Percentiles rank a stretch among this genome's conserved stretches.
Evolutionary conservation across 352 stramenopile species (phyloP).

Genomic region (Pythium guiyangense): DNA sequence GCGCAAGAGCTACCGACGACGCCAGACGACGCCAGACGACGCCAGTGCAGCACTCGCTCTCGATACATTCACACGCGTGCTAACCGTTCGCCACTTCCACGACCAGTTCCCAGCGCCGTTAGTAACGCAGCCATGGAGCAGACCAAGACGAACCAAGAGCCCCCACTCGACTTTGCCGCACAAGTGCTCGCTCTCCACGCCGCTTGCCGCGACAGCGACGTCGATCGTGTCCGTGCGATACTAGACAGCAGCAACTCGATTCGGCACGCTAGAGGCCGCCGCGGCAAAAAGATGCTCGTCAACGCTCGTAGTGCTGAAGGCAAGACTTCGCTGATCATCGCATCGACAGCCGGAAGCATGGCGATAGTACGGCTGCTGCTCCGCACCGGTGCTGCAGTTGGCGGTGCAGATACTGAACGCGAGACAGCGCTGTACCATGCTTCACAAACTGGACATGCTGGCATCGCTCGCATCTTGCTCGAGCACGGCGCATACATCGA

Average conservation of each 20-base stretch:
- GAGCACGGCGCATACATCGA: neutral
- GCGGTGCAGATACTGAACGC: neutral
- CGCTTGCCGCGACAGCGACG: neutral
- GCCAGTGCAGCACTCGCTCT: too few relatives aligned
- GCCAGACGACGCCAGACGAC: too few relatives aligned
- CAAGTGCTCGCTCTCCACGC: neutral
- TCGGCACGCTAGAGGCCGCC: neutral
- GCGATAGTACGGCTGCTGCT: neutral
- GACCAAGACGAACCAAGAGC: too few relatives aligned
- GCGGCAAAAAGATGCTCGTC: neutral
- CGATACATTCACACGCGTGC: too few relatives aligned
- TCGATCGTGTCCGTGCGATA: neutral
- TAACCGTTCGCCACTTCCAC: too few relatives aligned
- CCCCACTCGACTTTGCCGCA: neutral
- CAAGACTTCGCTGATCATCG: neutral
- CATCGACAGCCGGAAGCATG: neutral
- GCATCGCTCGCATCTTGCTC: neutral
- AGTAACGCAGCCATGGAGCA: too few relatives aligned
- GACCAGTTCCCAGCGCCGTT: too few relatives aligned
- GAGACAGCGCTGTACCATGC: neutral
- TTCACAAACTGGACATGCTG: neutral
- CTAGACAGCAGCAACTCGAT: neutral
- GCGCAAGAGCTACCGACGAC: too few relatives aligned
- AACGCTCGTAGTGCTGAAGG: neutral
- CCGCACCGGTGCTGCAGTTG: neutral